Base-by-base conservation (phyloP, 345 rosid species). In the Noccaea caerulescens region DNA sequence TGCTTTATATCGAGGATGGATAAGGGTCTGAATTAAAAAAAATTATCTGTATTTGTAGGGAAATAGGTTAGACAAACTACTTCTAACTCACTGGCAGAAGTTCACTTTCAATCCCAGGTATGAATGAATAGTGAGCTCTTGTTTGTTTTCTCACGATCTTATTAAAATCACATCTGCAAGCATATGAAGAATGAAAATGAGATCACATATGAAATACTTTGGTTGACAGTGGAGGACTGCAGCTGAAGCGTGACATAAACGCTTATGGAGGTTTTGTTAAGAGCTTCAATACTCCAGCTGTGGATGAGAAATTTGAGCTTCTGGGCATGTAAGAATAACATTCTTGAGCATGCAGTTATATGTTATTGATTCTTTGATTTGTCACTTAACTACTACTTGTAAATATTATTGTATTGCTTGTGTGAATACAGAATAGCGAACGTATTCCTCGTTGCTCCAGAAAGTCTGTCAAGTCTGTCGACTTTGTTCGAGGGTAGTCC, bases 91-190 rank as follows among this genome's bases (percentile, higher is more conserved):
- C 80, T 88, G 98, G 98, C 93, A 91, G 83, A 94, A 88, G 81
- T 92, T 91, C 83, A 88, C 93, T 30, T 88, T 91, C 84, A 94
- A 91, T 82, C 97, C 97, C 68, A 94, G 99, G 98, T 89, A 69
- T 49, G 66, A 80, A 82, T 62, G 66, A 80, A 82, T 62, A 52
- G 69, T 7, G 51, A 46, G 37, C 60, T 62, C 58, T 52, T 37
- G 20, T 18, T 7, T 46, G 23, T 72, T 80, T 49, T 50, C 55
- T 49, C 8, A 12, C 49, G 18, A 10, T 16, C 34, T 16, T 49
- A 7, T 7, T 47, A 16, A 56, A 18, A 34, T 70, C 45, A 42
- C 16, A 63, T 62, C 63, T 42, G 59, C 25, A 41, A 18, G 16
- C 38, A 9, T 32, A 27, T 42, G 66, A 61, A 43, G 23, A 61